Base-by-base conservation (phyloP, 139 green algal genomes). In the Picochlorum sp. region DNA sequence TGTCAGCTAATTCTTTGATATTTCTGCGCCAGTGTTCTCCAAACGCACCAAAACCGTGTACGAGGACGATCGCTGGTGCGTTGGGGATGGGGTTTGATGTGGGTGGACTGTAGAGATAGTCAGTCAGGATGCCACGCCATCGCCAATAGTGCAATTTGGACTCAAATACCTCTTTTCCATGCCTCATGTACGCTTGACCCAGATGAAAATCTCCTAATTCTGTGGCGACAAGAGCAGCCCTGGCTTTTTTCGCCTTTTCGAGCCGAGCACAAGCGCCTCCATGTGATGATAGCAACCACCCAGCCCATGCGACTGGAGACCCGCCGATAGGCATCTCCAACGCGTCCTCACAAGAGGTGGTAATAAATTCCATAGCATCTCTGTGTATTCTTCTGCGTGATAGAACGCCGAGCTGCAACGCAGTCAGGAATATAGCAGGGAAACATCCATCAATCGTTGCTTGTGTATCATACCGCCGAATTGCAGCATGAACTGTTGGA, bases 41-140 rank as follows among this genome's bases (percentile, higher is more conserved):
- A 62, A 95, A 96, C 3, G 92, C 92, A n/a, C 92, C 92, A 68
- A 98, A 98, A 38, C 92, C 92, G 66, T 98, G 92, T 37, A 96
- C 83, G 37, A 98, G 75, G 65, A 98, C 61, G 8, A 97, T 64
- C 6, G 84, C 67, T 9, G 87, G 83, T 2, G 65, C 69, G 4
- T 71, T 69, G 11, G 65, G 56, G 18, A 56, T 16, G 0, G 67
- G 56, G 28, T 57, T 30, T n/a, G 59, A 41, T 9, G 34, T 47
- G 16, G 63, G 32, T 4, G 68, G 65, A 0, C 74, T 72, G 1
- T 74, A 69, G 10, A 82, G 81, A 68, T 85, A 93, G 62, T 93
- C 86, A 15, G 74, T 81, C 20, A 88, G 72, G 54, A 78, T 49
- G 13, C 79, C 79, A n/a, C 74, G 49, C 82, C 82, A 88, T 41